Base-by-base conservation (phyloP, 2,329 filamentous ascomycete genomes). In the Hawksworthiomyces lignivorus region DNA sequence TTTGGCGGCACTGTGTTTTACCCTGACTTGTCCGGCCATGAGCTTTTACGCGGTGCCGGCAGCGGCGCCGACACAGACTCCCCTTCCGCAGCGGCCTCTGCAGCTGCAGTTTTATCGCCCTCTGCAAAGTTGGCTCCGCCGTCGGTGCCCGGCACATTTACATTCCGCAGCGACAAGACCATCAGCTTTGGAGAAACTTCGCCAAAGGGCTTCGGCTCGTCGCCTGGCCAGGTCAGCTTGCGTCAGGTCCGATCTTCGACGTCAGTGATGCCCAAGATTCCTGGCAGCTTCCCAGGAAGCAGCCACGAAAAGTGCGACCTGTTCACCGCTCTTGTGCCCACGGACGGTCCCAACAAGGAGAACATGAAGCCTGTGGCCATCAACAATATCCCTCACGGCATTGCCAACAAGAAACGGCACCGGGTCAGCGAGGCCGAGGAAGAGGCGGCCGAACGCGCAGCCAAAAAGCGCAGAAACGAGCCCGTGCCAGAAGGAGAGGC, bases 121-220 rank as follows among this genome's bases (percentile, higher is more conserved):
- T 54, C 37, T 52, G 52, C 7, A 43, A 55, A 26, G 11, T 30
- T 27, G 5, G 35, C 36, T 1, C 56, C 61, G 9, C 54, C 66
- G 0, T 67, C 73, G 3, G 63, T 68, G 5, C 70, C 78, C 3
- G 71, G 77, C 15, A 74, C 70, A 1, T 83, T 82, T 51, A 79
- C 75, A 0, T 83, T 83, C 63, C 75, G 78, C 34, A 79, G 71
- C 51, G 78, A 82, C 47, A 75, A 79, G 50, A 82, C 77, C 2
- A 81, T 82, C 52, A 62, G 67, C 44, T 80, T 82, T 50, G 68
- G 65, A 28, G 58, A 61, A 24, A 58, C 61, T 34, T 68, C 72
- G 3, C 59, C 66, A 1, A 59, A 63, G 27, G 72, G 70, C 4
- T 82, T 82, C 48, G 77, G 78, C 29, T 63, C 66, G 8, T 72